Conservation (phyloP, 1,284 basidiomycete species). For the Ceratobasidium sp. region DNA sequence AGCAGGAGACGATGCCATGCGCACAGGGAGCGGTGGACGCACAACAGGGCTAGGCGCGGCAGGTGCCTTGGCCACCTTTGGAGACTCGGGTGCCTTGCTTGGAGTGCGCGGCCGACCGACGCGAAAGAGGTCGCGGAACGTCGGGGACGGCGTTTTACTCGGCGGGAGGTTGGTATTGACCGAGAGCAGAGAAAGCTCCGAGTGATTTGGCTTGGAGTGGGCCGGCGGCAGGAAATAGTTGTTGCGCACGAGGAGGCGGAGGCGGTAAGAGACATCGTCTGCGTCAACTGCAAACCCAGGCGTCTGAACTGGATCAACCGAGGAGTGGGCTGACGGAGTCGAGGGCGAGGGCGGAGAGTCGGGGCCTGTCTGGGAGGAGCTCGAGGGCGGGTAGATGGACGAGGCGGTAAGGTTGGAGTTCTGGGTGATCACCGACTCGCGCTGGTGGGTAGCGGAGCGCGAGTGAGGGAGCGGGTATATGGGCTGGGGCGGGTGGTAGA, state of each 20-base stretch:
- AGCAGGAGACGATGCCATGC: conserved; percentile 49
- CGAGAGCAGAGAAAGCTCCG: conserved; percentile 44
- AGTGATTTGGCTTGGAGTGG: conserved; percentile 70
- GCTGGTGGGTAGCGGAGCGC: conserved; percentile 49
- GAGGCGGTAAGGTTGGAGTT: conserved; percentile 67
- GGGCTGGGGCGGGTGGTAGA: conserved; percentile 34
- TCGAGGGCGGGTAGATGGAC: conserved; percentile 78
- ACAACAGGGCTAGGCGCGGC: conserved; percentile 48
- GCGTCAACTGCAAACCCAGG: conserved; percentile 63
- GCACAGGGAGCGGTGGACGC: conserved; percentile 57
- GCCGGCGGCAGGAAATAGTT: conserved; percentile 86
- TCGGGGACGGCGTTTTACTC: conserved; percentile 43
- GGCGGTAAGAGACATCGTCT: conserved; percentile 83
- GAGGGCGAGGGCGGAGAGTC: conserved; percentile 63
- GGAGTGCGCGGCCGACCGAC: conserved; percentile 64
- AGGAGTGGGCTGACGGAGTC: conserved; percentile 46
- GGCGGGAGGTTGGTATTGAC: conserved; percentile 26
- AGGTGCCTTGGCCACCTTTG: conserved; percentile 38
- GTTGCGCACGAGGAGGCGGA: conserved; percentile 81
- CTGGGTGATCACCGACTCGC: conserved; percentile 64
- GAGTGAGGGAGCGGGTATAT: conserved; percentile 29
- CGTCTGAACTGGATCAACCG: conserved; percentile 37
- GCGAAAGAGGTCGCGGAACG: conserved; percentile 47
- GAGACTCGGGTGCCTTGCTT: conserved; percentile 53
- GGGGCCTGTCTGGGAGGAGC: conserved; percentile 64